phyloP scores from a whole-genome alignment of 257 asterid species.

The Galeopsis tetrahit region DNA sequence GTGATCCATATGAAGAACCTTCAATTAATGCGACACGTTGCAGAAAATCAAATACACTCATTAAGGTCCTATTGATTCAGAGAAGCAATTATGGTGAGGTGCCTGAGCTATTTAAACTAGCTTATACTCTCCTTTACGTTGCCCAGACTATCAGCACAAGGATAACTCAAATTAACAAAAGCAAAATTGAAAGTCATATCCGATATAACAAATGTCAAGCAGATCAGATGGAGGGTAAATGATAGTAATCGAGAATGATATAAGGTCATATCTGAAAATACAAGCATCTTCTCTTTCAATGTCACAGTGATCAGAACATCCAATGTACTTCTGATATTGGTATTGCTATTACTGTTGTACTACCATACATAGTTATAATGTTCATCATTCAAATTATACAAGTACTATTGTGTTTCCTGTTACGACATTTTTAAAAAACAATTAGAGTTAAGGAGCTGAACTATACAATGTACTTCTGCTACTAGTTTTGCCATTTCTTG shows the following conservation, averaged over 20 bases:
- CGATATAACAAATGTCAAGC: background rate
- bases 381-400: background rate
- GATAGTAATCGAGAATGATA: background rate
- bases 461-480: conserved; percentile 19
- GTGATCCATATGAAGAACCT: conserved; percentile 16
- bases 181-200: background rate
- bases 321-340: conserved; percentile 1
- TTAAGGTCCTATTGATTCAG: conserved; percentile 5
- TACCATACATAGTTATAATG: background rate
- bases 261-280: background rate
- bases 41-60: conserved; percentile 14
- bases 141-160: conserved; percentile 13
- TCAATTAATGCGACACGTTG: conserved; percentile 1
- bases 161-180: conserved; percentile 5
- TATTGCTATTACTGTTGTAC: background rate
- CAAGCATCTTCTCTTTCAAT: conserved; percentile 9
- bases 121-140: conserved; percentile 5
- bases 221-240: conserved; percentile 1
- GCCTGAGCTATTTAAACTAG: background rate
- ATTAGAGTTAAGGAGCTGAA: background rate
- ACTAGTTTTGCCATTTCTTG: background rate
- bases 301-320: background rate
- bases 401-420: background rate
- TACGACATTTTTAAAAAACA: background rate
- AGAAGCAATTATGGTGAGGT: conserved; percentile 1